Evolutionary conservation across 2,329 filamentous ascomycete species (phyloP).

Genomic region (Tolypocladium ovalisporum): DNA sequence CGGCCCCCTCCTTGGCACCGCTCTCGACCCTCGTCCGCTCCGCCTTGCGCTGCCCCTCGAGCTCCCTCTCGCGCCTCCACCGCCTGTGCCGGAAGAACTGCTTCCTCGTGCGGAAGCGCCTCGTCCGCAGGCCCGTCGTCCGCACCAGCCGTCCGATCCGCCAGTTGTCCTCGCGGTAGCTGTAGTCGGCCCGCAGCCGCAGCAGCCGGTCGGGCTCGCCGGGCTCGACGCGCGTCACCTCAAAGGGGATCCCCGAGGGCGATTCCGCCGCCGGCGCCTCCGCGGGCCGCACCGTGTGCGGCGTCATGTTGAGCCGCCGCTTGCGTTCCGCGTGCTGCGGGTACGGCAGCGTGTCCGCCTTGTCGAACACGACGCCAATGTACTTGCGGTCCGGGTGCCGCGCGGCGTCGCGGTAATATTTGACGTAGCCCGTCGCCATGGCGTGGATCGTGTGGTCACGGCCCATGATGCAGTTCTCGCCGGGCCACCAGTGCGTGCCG

Average conservation of each 20-base stretch:
- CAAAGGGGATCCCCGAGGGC: conserved; percentile 38
- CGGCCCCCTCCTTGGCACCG: conserved; percentile 19
- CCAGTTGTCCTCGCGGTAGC: conserved; percentile 51
- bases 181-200: conserved; percentile 41
- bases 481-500: conserved; percentile 87
- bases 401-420: conserved; percentile 86
- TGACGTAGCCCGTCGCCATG: conserved; percentile 77
- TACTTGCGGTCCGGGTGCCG: conserved; percentile 81
- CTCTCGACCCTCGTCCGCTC: conserved; percentile 20
- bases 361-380: conserved; percentile 86
- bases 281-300: conserved; percentile 30
- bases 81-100: conserved; percentile 33
- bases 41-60: conserved; percentile 29
- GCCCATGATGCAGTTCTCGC: conserved; percentile 91
- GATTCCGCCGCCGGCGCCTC: conserved; percentile 28
- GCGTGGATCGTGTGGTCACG: conserved; percentile 95
- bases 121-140: conserved; percentile 38
- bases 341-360: conserved; percentile 68
- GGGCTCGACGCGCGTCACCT: conserved; percentile 29
- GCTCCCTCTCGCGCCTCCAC: conserved; percentile 30
- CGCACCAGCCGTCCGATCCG: conserved; percentile 42
- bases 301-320: conserved; percentile 65
- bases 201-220: conserved; percentile 36
- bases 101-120: conserved; percentile 39
- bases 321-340: conserved; percentile 62